phyloP scores from a whole-genome alignment of 2,329 filamentous ascomycete genomes.

The Teratosphaeria pseudoeucalypti region DNA sequence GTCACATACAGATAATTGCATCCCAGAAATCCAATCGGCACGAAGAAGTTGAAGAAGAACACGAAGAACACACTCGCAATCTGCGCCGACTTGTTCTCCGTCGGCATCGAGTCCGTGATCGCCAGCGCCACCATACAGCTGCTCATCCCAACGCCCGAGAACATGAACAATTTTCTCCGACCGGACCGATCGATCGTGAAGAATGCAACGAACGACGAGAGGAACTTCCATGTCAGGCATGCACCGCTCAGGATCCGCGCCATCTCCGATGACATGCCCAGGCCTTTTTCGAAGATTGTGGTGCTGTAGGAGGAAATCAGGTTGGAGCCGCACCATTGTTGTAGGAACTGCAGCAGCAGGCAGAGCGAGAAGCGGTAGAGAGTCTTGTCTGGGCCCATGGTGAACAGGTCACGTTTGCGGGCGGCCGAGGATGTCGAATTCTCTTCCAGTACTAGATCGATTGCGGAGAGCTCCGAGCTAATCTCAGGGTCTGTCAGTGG shows the following conservation, averaged over 20 bases:
- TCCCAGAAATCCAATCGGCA: background rate
- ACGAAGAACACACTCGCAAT: background rate
- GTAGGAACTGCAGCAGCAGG: background rate
- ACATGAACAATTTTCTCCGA: background rate
- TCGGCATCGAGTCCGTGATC: background rate
- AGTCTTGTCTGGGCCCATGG: background rate
- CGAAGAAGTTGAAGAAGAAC: background rate
- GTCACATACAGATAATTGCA: background rate
- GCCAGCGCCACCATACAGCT: background rate
- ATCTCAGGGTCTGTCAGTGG: background rate
- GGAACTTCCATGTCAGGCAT: background rate
- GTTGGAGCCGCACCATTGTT: background rate
- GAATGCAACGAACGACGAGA: background rate
- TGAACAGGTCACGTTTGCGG: background rate
- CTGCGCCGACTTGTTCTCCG: background rate
- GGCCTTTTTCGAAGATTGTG: background rate
- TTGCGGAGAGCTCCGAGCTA: background rate
- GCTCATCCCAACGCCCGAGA: background rate
- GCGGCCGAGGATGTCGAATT: background rate
- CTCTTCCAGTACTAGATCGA: background rate
- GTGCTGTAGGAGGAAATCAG: background rate
- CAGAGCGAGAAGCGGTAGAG: background rate
- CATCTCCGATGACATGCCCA: background rate
- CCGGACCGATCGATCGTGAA: background rate
- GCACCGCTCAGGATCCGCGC: background rate